phyloP scores from a whole-genome alignment of 345 rosid genomes.

The Geranium rotundifolium region DNA sequence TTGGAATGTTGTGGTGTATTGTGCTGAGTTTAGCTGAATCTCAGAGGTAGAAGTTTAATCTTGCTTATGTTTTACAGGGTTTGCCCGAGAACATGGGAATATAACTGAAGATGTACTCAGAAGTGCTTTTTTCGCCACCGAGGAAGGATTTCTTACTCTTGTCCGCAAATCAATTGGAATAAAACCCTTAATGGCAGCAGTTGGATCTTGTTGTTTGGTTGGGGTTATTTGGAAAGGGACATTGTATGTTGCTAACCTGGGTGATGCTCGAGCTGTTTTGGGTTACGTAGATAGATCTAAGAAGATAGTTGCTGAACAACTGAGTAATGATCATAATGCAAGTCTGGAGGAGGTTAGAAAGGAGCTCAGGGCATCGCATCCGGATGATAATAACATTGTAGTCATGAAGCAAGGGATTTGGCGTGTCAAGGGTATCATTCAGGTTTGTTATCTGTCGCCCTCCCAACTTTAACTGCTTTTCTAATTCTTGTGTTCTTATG shows the following conservation, averaged over 20 bases:
- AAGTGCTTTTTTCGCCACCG: slow-evolving; percentile 69
- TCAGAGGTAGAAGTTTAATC: not conserved
- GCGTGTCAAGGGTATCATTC: slow-evolving; percentile 98
- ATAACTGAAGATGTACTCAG: slow-evolving; percentile 64
- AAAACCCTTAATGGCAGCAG: slow-evolving; percentile 75
- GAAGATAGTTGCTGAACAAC: slow-evolving; percentile 71
- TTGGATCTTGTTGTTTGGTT: slow-evolving; percentile 87
- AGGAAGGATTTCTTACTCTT: slow-evolving; percentile 81
- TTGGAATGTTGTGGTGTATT: not conserved
- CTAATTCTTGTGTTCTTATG: not conserved
- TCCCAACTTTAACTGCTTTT: not conserved
- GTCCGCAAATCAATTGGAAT: slow-evolving; percentile 54
- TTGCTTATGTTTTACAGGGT: slow-evolving; percentile 27
- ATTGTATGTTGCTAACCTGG: slow-evolving; percentile 69
- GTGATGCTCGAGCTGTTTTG: slow-evolving; percentile 90
- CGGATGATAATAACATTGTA: slow-evolving; percentile 73
- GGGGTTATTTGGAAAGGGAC: slow-evolving; percentile 84
- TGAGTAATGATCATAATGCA: slow-evolving; percentile 81
- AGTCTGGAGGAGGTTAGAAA: slow-evolving; percentile 79
- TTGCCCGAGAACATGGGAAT: slow-evolving; percentile 42
- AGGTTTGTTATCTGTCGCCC: slow-evolving; percentile 34
- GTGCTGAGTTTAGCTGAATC: not conserved
- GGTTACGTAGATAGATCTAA: slow-evolving; percentile 49
- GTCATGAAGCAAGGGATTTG: slow-evolving; percentile 78
- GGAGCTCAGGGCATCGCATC: slow-evolving; percentile 79